Base-by-base conservation (phyloP, 352 stramenopile genomes). In the Poterioochromonas sp. region DNA sequence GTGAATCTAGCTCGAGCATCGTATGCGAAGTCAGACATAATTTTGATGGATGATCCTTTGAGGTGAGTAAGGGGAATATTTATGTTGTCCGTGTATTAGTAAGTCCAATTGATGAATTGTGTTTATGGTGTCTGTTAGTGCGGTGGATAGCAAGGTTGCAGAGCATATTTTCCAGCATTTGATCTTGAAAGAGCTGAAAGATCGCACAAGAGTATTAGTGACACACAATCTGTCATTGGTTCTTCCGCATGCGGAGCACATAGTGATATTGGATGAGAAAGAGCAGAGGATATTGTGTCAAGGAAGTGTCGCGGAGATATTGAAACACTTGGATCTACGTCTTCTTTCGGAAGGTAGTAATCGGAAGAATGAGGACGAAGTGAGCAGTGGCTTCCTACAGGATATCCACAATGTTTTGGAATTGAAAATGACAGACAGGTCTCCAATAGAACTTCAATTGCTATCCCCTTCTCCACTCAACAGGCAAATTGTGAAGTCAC, bases 81-180 rank as follows among this genome's bases (percentile, higher is more conserved):
- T 53, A 20, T 53, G 44, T 8, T 53, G 8, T 53, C 44, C 44
- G 8, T 53, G 44, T 53, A 20, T 20, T 53, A 20, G 8, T 8
- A 20, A 20, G 44, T 20, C 44, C 44, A 53, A 20, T 53, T 8
- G 8, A 20, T 53, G 44, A 20, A 20, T 53, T 53, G 44, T 53
- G 8, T 8, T 20, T 53, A 20, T 53, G 44, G 8, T 20, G 8
- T 53, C 44, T 53, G 44, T 62, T 62, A 93, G 88, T 39, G 96
- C 95, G 0, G 94, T 99, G 0, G 95, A 99, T 84, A 93, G 91
- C 60, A 92, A 98, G 80, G 95, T 99, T 0, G 94, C 89, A 20
- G 88, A 88, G 76, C 35, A 51, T 54, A 58, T 74, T 79, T 78
- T 78, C 47, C 5, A 54, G 37, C 8, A 76, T 41, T 8, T 37